Evolutionary conservation across 2,329 filamentous ascomycete genomes (phyloP).

Genomic region (Tetracladium maxilliforme): DNA sequence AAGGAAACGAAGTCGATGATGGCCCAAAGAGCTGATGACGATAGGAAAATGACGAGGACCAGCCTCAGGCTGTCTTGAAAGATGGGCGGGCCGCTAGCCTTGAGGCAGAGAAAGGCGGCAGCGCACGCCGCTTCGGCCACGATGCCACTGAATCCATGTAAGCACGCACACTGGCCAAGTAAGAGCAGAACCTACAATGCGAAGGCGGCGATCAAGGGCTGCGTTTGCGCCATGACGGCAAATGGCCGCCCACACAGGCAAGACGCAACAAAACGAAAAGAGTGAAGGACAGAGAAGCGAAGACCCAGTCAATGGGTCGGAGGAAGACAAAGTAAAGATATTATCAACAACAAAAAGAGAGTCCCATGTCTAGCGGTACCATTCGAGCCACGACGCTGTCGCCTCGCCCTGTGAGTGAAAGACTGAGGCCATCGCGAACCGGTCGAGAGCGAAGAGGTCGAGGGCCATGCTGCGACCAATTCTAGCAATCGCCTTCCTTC

Average conservation of each 20-base stretch:
- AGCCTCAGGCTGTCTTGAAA: slow-evolving; percentile 19
- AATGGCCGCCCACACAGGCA: slow-evolving; percentile 9
- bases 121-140: slow-evolving; percentile 14
- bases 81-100: slow-evolving; percentile 12
- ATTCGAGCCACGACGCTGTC: too few relatives aligned
- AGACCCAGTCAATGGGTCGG: too few relatives aligned
- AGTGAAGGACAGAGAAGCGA: not conserved
- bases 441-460: too few relatives aligned
- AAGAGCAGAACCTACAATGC: slow-evolving; percentile 12
- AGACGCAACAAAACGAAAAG: not conserved
- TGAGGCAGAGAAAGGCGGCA: slow-evolving; percentile 12
- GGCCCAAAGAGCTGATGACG: slow-evolving; percentile 13
- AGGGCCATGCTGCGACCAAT: too few relatives aligned
- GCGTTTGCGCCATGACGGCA: slow-evolving; percentile 12
- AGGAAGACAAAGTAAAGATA: too few relatives aligned
- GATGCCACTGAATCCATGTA: slow-evolving; percentile 12
- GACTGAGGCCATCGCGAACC: too few relatives aligned
- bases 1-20: slow-evolving; percentile 13
- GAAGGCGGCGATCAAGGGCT: slow-evolving; percentile 16
- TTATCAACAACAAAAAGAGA: too few relatives aligned
- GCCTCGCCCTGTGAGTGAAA: too few relatives aligned
- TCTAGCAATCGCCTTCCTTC: too few relatives aligned
- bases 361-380: too few relatives aligned
- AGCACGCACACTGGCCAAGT: slow-evolving; percentile 4
- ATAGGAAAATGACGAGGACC: slow-evolving; percentile 18